These are phyloP conservation scores for Boletus hoseneyae DNA, from an alignment of 1,284 basidiomycete genomes.

Conservation along the genomic window DNA sequence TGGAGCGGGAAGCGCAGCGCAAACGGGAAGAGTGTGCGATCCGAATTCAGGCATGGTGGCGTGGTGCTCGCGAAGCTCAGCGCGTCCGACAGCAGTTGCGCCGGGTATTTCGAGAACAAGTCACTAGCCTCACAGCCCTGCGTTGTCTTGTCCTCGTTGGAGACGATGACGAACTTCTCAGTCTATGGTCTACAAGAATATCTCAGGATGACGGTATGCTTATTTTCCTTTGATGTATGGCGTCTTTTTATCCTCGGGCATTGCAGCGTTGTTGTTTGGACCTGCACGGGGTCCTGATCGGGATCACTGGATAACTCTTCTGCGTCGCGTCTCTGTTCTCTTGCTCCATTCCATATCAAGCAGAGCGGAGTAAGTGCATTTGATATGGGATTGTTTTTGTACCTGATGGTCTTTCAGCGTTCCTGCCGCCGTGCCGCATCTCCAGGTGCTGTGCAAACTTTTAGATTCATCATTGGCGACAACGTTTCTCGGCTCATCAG, in stretches of 20 bases:
- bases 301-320: conserved; percentile 55
- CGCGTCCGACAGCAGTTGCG: conserved; percentile 42
- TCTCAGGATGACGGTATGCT: conserved; percentile 42
- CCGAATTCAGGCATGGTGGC: conserved; percentile 68
- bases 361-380: conserved; percentile 42
- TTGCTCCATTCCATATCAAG: conserved; percentile 51
- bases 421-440: conserved; percentile 21
- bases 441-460: conserved; percentile 30
- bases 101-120: conserved; percentile 36
- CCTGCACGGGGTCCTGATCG: conserved; percentile 37
- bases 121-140: conserved; percentile 50
- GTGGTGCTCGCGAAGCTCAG: conserved; percentile 44
- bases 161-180: conserved; percentile 51
- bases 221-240: background rate
- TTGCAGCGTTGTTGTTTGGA: conserved; percentile 42
- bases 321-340: conserved; percentile 46
- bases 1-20: conserved; percentile 54
- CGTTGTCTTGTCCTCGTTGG: conserved; percentile 60
- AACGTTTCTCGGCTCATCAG: conserved; percentile 10
- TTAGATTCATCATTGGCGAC: conserved; percentile 14
- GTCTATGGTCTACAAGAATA: conserved; percentile 43
- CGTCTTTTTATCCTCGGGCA: conserved; percentile 8
- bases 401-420: conserved; percentile 27
- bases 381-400: background rate
- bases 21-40: conserved; percentile 54